Evolutionary conservation across 2,329 filamentous ascomycete genomes (phyloP).

Genomic region (Colletotrichum viniferum): DNA sequence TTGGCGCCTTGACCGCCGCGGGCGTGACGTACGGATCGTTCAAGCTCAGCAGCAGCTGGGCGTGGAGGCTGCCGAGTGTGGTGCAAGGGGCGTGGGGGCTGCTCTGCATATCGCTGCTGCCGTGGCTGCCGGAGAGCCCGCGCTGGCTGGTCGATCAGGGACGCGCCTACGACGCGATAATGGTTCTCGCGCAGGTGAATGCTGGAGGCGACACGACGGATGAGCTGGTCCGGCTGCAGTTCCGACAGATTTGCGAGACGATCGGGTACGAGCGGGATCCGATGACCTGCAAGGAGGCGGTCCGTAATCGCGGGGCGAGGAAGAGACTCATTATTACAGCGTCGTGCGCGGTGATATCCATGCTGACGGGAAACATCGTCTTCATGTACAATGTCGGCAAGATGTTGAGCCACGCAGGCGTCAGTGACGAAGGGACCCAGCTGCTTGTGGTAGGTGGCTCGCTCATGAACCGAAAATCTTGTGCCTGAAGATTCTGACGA

Average conservation of each 20-base stretch:
- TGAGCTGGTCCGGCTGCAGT: background rate
- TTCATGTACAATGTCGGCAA: background rate
- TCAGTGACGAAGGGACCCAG: background rate
- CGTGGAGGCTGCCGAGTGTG: background rate
- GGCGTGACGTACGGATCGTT: background rate
- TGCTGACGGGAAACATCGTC: background rate
- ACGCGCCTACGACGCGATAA: background rate
- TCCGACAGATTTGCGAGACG: slow-evolving; percentile 1
- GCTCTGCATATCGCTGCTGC: background rate
- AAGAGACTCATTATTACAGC: background rate
- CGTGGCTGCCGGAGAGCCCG: slow-evolving; percentile 1
- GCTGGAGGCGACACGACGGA: background rate
- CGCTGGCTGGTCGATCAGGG: slow-evolving; percentile 6
- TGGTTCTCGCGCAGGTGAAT: background rate
- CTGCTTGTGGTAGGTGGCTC: background rate
- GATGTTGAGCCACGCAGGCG: background rate
- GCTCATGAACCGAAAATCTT: background rate
- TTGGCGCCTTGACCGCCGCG: background rate
- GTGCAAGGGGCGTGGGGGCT: background rate
- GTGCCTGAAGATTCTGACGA: background rate
- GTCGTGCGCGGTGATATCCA: background rate
- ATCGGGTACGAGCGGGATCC: background rate
- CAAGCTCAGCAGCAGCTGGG: background rate
- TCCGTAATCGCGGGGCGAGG: background rate
- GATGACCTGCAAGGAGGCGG: background rate